Evolutionary conservation across 345 rosid genomes (phyloP), one percentile per base, ranked within the genome.

Genomic region (Eucalyptus regnans): DNA sequence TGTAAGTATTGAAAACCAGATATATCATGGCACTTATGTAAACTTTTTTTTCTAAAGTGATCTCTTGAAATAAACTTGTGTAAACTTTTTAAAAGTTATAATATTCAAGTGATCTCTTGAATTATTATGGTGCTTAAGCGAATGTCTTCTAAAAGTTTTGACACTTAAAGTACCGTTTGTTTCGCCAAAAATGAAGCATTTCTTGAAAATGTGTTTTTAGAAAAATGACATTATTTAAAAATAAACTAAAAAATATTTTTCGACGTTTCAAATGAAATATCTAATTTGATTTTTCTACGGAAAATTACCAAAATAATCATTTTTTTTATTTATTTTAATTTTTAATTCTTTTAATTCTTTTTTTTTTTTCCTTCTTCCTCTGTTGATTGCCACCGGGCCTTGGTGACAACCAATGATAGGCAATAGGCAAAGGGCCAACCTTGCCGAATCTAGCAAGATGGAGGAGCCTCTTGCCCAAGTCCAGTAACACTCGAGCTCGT

Each of bases 1-100:
- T 41, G 11, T 7, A 37, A 18, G 3, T 76, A 3, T 9, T 12
- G 8, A 6, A 41, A 76, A 76, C 27, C 3, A 0, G 0, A 20
- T 6, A 13, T 41, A 13, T 20, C 27, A 41, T 41, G 46, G 12
- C 48, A 76, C 27, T 76, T 41, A 1, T 3, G 13, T 6, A 4
- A 18, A 76, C 15, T 2, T 1, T 20, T 71, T 71, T 33, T 3
- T 33, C 2, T 68, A 1, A 66, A 66, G 23, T 66, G 79, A 66
- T n/a, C 33, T 10, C n/a, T 58, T 58, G 64, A 58, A 58, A 52
- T 52, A 52, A 52, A 52, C 4, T 52, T 52, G 4, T 52, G 58
- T 4, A 52, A 29, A 27, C 16, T n/a, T 31, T 33, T 71, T 37
- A 9, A 71, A 37, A 71, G 7, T 76, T 76, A 20, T 18, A 10